Conservation (phyloP, 2,329 filamentous ascomycete genomes). For the Penicillium brasilianum region DNA sequence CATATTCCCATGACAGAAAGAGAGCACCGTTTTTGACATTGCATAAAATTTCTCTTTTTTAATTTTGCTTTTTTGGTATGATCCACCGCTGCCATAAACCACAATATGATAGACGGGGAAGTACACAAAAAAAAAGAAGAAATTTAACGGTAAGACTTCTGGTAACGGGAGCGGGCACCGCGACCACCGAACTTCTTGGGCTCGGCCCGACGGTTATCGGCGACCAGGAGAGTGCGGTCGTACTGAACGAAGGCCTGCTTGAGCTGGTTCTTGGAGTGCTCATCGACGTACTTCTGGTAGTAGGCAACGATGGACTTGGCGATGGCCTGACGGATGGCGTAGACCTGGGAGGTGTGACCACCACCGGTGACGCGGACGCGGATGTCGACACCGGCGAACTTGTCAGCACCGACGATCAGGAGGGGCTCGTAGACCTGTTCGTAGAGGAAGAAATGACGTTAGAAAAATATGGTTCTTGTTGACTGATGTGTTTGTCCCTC, state of each 20-base stretch:
- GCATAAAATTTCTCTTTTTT: slow-evolving; percentile 55
- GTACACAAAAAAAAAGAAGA: slow-evolving; percentile 12
- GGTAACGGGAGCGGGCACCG: slow-evolving; percentile 94
- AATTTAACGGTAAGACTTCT: slow-evolving; percentile 98
- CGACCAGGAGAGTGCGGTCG: slow-evolving; percentile 96
- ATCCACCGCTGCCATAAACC: slow-evolving; percentile 17
- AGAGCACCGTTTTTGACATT: slow-evolving; percentile 21
- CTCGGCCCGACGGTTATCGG: slow-evolving; percentile 98
- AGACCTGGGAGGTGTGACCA: slow-evolving; percentile 97
- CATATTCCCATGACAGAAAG: slow-evolving; percentile 14
- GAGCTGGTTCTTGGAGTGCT: slow-evolving; percentile 99
- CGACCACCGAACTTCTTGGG: slow-evolving; percentile 90
- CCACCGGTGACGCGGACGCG: slow-evolving; percentile 93
- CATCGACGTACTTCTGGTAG: slow-evolving; percentile 99
- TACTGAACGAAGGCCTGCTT: slow-evolving; percentile 96
- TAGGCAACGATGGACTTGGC: slow-evolving; percentile 96
- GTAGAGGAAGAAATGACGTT: slow-evolving; percentile 9
- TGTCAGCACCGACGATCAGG: slow-evolving; percentile 95
- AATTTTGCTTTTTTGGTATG: slow-evolving; percentile 49
- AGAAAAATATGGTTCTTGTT: slow-evolving; percentile 5
- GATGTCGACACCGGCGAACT: slow-evolving; percentile 96
- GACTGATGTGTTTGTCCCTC: not conserved
- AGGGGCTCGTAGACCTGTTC: slow-evolving; percentile 93
- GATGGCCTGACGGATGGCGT: slow-evolving; percentile 98
- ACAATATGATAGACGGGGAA: slow-evolving; percentile 17